Percentiles rank a stretch among this genome's conserved stretches.
These are phyloP conservation scores for Penicillium paradoxum DNA, from an alignment of 495 filamentous ascomycete species.

Conservation along the genomic window DNA sequence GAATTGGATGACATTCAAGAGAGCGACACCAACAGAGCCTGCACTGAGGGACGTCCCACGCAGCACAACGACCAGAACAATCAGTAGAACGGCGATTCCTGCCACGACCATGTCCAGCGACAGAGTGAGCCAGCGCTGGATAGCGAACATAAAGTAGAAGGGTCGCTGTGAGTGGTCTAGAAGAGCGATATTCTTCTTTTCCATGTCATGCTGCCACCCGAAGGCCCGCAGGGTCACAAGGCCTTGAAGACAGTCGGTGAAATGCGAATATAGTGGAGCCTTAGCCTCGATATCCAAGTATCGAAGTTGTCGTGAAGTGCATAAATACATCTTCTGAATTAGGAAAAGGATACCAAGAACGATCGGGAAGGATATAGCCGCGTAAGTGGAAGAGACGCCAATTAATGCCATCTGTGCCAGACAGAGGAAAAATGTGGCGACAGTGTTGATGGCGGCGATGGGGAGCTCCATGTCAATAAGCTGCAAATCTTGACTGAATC, in stretches of 20 bases:
- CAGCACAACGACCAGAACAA: constrained; percentile 41
- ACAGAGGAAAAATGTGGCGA: constrained; percentile 43
- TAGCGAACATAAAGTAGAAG: constrained; percentile 53
- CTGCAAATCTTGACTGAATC: constrained; percentile 59
- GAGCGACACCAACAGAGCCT: constrained; percentile 52
- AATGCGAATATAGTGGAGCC: constrained; percentile 54
- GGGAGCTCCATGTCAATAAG: constrained; percentile 56
- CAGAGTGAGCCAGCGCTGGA: constrained; percentile 51
- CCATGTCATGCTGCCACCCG: constrained; percentile 46
- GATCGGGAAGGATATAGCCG: constrained; percentile 48
- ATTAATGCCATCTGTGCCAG: constrained; percentile 50
- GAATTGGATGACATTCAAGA: constrained; percentile 55
- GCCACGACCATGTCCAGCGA: constrained; percentile 48
- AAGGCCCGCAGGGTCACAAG: constrained; percentile 53
- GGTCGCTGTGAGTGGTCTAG: constrained; percentile 57
- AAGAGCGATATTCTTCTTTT: constrained; percentile 41
- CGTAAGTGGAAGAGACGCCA: constrained; percentile 42
- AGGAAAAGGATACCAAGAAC: constrained; percentile 45
- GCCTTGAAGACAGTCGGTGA: constrained; percentile 50
- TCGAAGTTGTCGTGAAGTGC: constrained; percentile 60
- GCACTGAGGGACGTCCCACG: constrained; percentile 38
- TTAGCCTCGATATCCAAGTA: constrained; percentile 60
- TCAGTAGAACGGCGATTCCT: constrained; percentile 44
- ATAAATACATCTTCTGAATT: constrained; percentile 58
- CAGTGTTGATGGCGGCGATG: constrained; percentile 44